Evolutionary conservation across 129 eudicot genomes (phyloP).

Genomic region (Kitagawia praeruptora): DNA sequence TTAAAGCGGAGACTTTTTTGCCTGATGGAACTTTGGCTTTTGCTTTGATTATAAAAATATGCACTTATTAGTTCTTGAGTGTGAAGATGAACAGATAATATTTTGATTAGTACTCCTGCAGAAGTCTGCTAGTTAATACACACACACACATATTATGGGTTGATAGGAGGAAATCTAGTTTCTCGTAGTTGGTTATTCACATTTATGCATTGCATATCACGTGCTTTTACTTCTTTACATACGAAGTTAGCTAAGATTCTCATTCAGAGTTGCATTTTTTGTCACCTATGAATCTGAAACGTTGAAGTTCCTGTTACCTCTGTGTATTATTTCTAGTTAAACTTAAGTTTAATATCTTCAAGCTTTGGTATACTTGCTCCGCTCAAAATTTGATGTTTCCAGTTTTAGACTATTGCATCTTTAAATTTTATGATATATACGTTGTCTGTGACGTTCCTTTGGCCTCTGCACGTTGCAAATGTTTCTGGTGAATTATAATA

Average conservation of each 20-base stretch:
- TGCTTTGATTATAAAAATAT: too few relatives aligned
- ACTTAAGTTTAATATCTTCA: background rate
- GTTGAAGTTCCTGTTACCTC: background rate
- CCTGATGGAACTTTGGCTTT: background rate
- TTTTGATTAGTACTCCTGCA: background rate
- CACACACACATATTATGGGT: too few relatives aligned
- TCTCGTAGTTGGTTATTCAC: background rate
- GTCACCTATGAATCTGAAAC: background rate
- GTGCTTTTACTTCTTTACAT: background rate
- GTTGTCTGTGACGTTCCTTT: background rate
- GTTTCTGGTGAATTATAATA: background rate
- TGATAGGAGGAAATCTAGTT: background rate
- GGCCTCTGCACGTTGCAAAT: too few relatives aligned
- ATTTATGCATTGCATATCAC: background rate
- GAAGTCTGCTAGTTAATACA: background rate
- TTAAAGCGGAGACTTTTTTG: too few relatives aligned
- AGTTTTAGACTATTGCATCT: too few relatives aligned
- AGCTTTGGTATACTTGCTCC: background rate
- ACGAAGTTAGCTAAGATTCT: background rate
- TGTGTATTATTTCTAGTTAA: background rate
- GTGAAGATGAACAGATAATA: background rate
- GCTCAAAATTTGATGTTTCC: background rate
- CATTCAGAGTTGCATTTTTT: background rate
- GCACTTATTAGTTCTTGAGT: too few relatives aligned
- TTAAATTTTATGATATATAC: too few relatives aligned